phyloP scores from a whole-genome alignment of 345 rosid genomes.

The Pistacia atlantica region DNA sequence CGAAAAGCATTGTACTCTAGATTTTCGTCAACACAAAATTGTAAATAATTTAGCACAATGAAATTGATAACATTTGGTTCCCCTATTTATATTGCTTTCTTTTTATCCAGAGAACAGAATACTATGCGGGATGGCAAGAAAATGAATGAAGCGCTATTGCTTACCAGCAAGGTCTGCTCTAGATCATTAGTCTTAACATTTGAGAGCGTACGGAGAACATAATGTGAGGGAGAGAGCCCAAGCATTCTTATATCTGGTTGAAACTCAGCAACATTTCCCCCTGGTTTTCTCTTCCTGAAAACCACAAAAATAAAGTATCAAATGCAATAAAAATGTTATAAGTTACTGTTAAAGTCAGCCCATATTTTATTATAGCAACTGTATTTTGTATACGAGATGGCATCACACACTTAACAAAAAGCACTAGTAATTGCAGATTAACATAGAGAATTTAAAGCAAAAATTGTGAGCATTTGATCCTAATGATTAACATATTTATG shows the following conservation, averaged over 20 bases:
- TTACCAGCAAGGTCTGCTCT: constrained; percentile 91
- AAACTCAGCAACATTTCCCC: constrained; percentile 54
- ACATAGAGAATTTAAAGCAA: neutral
- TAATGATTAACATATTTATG: neutral
- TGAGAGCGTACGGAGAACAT: constrained; percentile 72
- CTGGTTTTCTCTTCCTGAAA: constrained; percentile 73
- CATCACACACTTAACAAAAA: neutral
- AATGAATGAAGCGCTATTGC: neutral
- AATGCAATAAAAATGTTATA: neutral
- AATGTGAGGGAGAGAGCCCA: constrained; percentile 80
- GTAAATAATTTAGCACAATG: neutral
- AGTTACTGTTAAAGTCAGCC: neutral
- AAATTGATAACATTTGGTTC: neutral
- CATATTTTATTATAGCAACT: neutral
- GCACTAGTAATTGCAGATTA: neutral
- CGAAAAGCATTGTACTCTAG: neutral
- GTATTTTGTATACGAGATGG: neutral
- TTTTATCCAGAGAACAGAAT: neutral
- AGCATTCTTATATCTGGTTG: constrained; percentile 69
- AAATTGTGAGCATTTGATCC: neutral
- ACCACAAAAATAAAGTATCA: constrained; percentile 14
- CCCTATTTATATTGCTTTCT: neutral
- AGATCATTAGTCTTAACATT: constrained; percentile 78
- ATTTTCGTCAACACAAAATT: neutral
- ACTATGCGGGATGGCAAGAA: neutral